These are phyloP conservation scores for Penicillium psychrosexuale DNA, from an alignment of 2,329 filamentous ascomycete genomes.

Conservation along the genomic window DNA sequence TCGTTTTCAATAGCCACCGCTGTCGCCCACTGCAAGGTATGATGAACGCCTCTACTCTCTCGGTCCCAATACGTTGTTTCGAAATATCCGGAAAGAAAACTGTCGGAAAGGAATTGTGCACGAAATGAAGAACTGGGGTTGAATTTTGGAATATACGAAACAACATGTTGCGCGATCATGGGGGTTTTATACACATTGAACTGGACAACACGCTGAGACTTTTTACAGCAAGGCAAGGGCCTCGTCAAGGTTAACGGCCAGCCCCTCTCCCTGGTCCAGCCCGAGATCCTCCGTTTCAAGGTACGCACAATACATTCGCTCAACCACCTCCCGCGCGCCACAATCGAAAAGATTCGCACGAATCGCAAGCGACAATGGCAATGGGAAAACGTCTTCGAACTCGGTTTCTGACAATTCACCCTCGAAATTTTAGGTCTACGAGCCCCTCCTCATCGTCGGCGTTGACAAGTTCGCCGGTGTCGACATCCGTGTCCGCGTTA, in stretches of 20 bases:
- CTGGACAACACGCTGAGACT: slow-evolving; percentile 29
- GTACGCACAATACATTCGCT: slow-evolving; percentile 44
- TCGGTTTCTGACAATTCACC: slow-evolving; percentile 11
- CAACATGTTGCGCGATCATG: slow-evolving; percentile 17
- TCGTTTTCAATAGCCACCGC: slow-evolving; percentile 60
- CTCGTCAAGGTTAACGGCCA: slow-evolving; percentile 99
- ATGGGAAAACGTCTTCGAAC: neutral
- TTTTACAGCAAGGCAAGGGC: slow-evolving; percentile 68
- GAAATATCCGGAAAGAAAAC: slow-evolving; percentile 13
- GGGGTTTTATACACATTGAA: slow-evolving; percentile 6
- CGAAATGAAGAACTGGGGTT: slow-evolving; percentile 6
- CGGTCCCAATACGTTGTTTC: slow-evolving; percentile 17
- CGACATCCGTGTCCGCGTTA: slow-evolving; percentile 95
- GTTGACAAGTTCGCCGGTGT: slow-evolving; percentile 96
- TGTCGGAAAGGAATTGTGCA: slow-evolving; percentile 9
- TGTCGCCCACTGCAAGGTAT: slow-evolving; percentile 90
- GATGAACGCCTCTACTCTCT: slow-evolving; percentile 27
- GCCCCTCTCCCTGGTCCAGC: slow-evolving; percentile 89
- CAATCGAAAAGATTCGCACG: neutral
- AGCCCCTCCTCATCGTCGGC: slow-evolving; percentile 94
- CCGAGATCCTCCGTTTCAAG: slow-evolving; percentile 98
- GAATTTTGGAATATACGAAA: slow-evolving; percentile 10
- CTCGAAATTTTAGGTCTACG: slow-evolving; percentile 70
- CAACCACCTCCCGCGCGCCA: slow-evolving; percentile 10
- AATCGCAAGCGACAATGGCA: slow-evolving; percentile 9